Evolutionary conservation across 495 filamentous ascomycete species (phyloP).

Genomic region (Trichocladium antarcticum): DNA sequence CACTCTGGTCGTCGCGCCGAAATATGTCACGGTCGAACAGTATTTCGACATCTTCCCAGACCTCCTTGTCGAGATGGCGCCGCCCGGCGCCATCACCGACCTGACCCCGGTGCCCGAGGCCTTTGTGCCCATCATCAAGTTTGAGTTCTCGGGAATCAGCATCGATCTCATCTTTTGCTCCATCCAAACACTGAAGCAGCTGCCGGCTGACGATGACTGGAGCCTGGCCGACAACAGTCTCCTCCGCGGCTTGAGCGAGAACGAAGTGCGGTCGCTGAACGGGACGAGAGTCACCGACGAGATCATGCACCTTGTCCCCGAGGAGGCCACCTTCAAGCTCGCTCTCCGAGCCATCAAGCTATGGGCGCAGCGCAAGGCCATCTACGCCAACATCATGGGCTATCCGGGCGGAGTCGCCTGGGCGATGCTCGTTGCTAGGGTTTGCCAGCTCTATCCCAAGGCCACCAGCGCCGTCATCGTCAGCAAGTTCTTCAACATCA

Average conservation of each 20-base stretch:
- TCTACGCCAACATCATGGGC: constrained; percentile 91
- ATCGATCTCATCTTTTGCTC: constrained; percentile 92
- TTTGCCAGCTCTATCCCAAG: constrained; percentile 95
- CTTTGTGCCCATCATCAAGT: constrained; percentile 91
- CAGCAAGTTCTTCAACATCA: constrained; percentile 85
- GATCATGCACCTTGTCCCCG: constrained; percentile 77
- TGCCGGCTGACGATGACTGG: constrained; percentile 53
- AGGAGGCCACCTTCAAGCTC: constrained; percentile 74
- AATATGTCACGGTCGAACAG: constrained; percentile 73
- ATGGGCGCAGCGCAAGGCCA: constrained; percentile 86
- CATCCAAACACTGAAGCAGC: constrained; percentile 52
- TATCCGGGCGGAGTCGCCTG: constrained; percentile 95
- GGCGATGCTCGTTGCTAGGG: constrained; percentile 91
- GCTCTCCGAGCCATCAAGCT: constrained; percentile 87
- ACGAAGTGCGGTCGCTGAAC: constrained; percentile 78
- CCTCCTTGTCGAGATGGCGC: constrained; percentile 60
- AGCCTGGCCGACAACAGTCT: constrained; percentile 72
- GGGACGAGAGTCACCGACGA: constrained; percentile 89
- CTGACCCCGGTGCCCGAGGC: constrained; percentile 80
- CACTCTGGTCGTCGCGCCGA: constrained; percentile 81
- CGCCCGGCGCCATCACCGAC: constrained; percentile 66
- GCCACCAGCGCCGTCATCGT: constrained; percentile 78
- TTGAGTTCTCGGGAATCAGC: constrained; percentile 78
- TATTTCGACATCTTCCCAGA: constrained; percentile 83
- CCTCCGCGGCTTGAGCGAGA: constrained; percentile 74